A percentile compares a stretch with the other conserved stretches of the same genome.
phyloP scores from a whole-genome alignment of 2,329 filamentous ascomycete genomes.

The Akanthomyces dipterigenus region DNA sequence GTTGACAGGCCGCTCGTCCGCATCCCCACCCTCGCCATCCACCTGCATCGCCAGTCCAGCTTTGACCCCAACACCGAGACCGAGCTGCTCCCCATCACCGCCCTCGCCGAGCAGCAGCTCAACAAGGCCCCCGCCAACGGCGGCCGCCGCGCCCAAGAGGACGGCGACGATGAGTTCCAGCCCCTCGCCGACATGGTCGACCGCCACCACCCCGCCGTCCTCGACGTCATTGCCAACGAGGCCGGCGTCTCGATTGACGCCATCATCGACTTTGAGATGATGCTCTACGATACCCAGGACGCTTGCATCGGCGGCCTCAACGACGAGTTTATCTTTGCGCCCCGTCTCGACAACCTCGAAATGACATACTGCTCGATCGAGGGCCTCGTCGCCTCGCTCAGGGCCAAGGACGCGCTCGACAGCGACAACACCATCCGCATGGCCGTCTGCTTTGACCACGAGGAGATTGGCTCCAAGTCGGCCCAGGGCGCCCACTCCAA shows the following conservation, averaged over 20 bases:
- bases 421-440: constrained; percentile 77
- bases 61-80: constrained; percentile 97
- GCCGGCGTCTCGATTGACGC: constrained; percentile 63
- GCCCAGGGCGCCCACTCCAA: constrained; percentile 94
- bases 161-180: constrained; percentile 50
- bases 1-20: constrained; percentile 84
- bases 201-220: constrained; percentile 81
- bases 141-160: constrained; percentile 31
- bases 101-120: constrained; percentile 78
- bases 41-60: constrained; percentile 76
- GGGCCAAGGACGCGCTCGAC: constrained; percentile 57
- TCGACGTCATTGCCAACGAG: constrained; percentile 78
- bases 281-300: constrained; percentile 95
- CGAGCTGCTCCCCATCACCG: constrained; percentile 88
- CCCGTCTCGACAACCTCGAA: constrained; percentile 90
- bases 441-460: constrained; percentile 94
- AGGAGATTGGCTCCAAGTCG: constrained; percentile 89
- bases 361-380: constrained; percentile 92
- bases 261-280: constrained; percentile 87
- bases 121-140: constrained; percentile 58
- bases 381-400: constrained; percentile 75
- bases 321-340: constrained; percentile 92
- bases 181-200: constrained; percentile 72
- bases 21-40: constrained; percentile 89
- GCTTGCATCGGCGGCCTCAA: constrained; percentile 81